phyloP scores from a whole-genome alignment of 176 grass and related monocot species.

The Rhynchospora pubera region DNA sequence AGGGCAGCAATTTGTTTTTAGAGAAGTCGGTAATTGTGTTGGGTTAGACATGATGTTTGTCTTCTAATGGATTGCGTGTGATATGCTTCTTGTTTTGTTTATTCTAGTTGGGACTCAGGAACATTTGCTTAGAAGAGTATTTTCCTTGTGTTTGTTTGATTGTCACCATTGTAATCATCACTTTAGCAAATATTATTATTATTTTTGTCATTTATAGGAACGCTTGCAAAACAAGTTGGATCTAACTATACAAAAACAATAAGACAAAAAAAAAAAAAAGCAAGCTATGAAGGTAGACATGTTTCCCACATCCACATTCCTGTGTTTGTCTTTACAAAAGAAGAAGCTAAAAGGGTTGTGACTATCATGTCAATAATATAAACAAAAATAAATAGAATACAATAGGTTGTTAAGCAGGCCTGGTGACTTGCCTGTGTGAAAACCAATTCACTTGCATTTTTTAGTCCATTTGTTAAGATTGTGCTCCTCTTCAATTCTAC shows the following conservation, averaged over 20 bases:
- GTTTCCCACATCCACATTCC: not conserved
- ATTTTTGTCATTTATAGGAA: not conserved
- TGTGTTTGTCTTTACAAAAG: not conserved
- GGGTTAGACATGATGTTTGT: not conserved
- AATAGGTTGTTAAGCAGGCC: not conserved
- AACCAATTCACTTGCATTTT: not conserved
- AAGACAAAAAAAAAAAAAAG: not conserved
- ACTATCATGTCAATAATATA: not conserved
- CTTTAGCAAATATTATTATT: not conserved
- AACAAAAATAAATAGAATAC: not conserved
- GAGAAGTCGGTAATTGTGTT: not conserved
- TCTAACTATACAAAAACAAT: not conserved
- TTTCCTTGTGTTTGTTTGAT: constrained; percentile 12
- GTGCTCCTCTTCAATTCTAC: no score
- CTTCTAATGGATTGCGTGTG: not conserved
- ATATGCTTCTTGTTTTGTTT: constrained; percentile 8
- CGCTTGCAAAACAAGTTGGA: not conserved
- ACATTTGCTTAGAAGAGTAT: constrained; percentile 5
- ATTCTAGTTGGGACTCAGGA: constrained; percentile 3
- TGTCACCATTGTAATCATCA: constrained; percentile 10
- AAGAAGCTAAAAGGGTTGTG: not conserved
- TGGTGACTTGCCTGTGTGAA: not conserved
- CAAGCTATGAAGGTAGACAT: not conserved
- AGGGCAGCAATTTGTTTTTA: not conserved
- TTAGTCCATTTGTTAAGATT: not conserved